Evolutionary conservation across 2,329 filamentous ascomycete genomes (phyloP), one percentile per base, ranked within the genome.

Genomic region (Trichothecium roseum): DNA sequence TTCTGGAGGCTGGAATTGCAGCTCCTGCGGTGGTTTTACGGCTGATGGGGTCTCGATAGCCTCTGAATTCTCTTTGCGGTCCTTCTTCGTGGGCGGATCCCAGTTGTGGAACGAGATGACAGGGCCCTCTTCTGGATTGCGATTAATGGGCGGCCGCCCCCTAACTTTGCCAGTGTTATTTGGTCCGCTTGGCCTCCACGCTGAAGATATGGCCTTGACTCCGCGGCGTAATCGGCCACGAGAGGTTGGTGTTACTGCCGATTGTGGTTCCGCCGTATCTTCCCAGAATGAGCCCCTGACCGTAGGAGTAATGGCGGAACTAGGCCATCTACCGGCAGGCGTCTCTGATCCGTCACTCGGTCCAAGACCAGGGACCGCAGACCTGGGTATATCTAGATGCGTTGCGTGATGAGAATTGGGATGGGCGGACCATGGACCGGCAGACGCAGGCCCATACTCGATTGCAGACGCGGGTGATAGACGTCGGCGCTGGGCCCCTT

Each of bases 161-260:
- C 87, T 69, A 12, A 82, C 68, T 54, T 88, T 93, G 2, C 81
- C 79, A 4, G 69, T 74, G 2, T 73, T 62, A 10, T 76, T 66
- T 28, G 69, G 65, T 13, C 73, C 73, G 39, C 71, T 74, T 42
- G 76, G 76, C 37, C 81, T 77, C 88, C 88, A 95, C 1, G 88
- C 88, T 8, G 87, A 94, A 1, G 87, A 94, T 1, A 94, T 85
- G 6, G 84, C 86, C 50, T 76, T 76, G 1, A 86, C 83, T 0
- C 87, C 87, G 53, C 93, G 83, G 4, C 84, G 74, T 37, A 55
- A 56, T 9, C 43, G 38, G 3, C 49, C 35, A 14, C 60, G 57
- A 42, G 68, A 78, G 35, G 72, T 75, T 1, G 81, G 77, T 4
- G 80, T 83, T n/a, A 84, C 66, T 4, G 84, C 83, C 1, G 85